These are phyloP conservation scores for Dactylorhiza incarnata DNA, from an alignment of 106 monocot genomes.

Conservation along the genomic window DNA sequence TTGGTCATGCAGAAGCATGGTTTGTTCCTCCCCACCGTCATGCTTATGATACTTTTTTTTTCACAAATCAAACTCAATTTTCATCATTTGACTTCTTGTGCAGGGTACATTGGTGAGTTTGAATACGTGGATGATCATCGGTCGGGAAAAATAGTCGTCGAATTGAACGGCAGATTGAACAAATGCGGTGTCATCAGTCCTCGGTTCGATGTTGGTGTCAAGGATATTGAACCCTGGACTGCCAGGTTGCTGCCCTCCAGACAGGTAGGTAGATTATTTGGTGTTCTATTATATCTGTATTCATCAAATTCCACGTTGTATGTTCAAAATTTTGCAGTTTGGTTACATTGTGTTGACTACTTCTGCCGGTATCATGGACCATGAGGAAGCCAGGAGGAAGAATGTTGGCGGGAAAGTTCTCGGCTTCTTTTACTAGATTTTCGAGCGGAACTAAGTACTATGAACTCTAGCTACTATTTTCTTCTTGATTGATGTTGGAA, in stretches of 20 bases:
- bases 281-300: conserved; percentile 2
- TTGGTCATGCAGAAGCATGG: conserved; percentile 59
- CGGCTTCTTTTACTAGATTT: conserved; percentile 19
- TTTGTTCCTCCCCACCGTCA: not conserved
- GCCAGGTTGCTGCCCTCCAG: conserved; percentile 60
- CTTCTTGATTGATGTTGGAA: too few relatives aligned
- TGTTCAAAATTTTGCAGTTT: too few relatives aligned
- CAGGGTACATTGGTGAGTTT: conserved; percentile 67
- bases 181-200: conserved; percentile 74
- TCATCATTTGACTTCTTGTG: not conserved
- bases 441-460: too few relatives aligned
- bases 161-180: conserved; percentile 53
- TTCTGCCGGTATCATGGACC: conserved; percentile 22
- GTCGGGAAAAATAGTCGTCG: conserved; percentile 59
- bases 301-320: too few relatives aligned
- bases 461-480: too few relatives aligned
- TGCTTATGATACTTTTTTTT: not conserved
- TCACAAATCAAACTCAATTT: too few relatives aligned
- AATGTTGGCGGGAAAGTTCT: conserved; percentile 21
- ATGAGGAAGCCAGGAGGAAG: conserved; percentile 24
- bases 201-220: conserved; percentile 57
- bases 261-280: conserved; percentile 20
- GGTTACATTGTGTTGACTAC: conserved; percentile 19
- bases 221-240: conserved; percentile 71
- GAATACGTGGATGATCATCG: conserved; percentile 74